Evolutionary conservation across 306 rosid genomes (phyloP), one percentile per base, ranked within the genome.

Genomic region (Ceratonia siliqua): DNA sequence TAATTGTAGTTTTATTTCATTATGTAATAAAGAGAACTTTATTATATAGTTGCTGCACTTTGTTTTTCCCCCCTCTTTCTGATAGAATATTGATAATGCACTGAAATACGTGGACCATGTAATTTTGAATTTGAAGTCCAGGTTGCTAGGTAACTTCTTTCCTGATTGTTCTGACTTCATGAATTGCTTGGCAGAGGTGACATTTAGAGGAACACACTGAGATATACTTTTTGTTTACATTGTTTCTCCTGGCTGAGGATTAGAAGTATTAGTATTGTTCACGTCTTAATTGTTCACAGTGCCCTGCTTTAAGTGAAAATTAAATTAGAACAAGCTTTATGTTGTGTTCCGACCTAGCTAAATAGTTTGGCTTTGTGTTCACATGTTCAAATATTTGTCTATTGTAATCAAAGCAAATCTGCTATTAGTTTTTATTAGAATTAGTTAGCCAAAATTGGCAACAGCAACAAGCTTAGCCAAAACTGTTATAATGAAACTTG

Each of bases 211-310:
- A 76, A 2, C 21, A 8, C 0, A 21, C 2, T 41, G 33, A 72
- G 43, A n/a, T 73, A 8, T 79, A 18, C 38, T 45, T 20, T 54
- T 56, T 45, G 63, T 73, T 35, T 65, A 8, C 17, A 45, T 8
- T 17, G 58, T 10, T 55, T 78, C 15, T 53, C 15, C 32, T 56
- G 39, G 68, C 39, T 54, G 55, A 24, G 24, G 35, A 52, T 52
- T 50, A 22, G 6, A 55, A 35, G 38, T 56, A 8, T 15, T 67
- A 35, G 68, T 57, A 8, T 4, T 38, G 4, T 32, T 56, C 48
- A 28, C 28, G 12, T 33, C 28, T 13, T 14, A 57, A 14, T 14
- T 28, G 59, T 22, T 10, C 15, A 53, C 59, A 3, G 8, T 9
- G 30, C 59, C 59, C 15, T 53, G 58, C 33, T 11, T 1, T 21